Evolutionary conservation across 1,284 basidiomycete genomes (phyloP).

Genomic region (Naganishia sp.): DNA sequence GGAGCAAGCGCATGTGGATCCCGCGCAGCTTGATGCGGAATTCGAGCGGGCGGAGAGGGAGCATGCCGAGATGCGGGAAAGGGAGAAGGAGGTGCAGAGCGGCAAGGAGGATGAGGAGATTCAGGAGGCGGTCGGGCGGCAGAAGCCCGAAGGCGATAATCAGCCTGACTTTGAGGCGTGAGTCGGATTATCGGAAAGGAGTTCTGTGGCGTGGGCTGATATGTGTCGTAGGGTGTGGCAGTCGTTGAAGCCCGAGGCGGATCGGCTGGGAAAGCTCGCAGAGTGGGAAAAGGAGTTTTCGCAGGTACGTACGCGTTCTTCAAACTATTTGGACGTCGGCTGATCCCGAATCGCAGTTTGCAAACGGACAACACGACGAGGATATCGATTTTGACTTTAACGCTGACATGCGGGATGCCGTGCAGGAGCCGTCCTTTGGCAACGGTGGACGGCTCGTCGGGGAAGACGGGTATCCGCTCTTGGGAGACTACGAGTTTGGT

Average conservation of each 20-base stretch:
- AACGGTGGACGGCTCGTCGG: constrained; percentile 47
- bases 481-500: constrained; percentile 76
- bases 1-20: constrained; percentile 49
- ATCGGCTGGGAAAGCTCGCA: constrained; percentile 63
- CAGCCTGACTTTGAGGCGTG: constrained; percentile 50
- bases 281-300: constrained; percentile 90
- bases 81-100: constrained; percentile 28
- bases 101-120: constrained; percentile 55
- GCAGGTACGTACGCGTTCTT: constrained; percentile 49
- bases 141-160: constrained; percentile 56
- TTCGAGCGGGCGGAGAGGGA: constrained; percentile 76
- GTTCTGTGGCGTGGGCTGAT: not conserved
- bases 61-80: constrained; percentile 54
- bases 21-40: constrained; percentile 71
- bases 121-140: constrained; percentile 26
- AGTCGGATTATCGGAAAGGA: constrained; percentile 9
- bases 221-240: constrained; percentile 49
- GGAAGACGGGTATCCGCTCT: constrained; percentile 69
- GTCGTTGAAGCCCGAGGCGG: constrained; percentile 54
- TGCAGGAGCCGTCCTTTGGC: constrained; percentile 3
- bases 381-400: constrained; percentile 36
- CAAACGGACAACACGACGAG: constrained; percentile 56
- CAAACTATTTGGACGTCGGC: too few species aligned
- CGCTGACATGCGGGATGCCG: constrained; percentile 17
- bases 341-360: not conserved